These are phyloP conservation scores for Cladosporium sp. DNA, from an alignment of 2,329 filamentous ascomycete genomes.

Conservation along the genomic window DNA sequence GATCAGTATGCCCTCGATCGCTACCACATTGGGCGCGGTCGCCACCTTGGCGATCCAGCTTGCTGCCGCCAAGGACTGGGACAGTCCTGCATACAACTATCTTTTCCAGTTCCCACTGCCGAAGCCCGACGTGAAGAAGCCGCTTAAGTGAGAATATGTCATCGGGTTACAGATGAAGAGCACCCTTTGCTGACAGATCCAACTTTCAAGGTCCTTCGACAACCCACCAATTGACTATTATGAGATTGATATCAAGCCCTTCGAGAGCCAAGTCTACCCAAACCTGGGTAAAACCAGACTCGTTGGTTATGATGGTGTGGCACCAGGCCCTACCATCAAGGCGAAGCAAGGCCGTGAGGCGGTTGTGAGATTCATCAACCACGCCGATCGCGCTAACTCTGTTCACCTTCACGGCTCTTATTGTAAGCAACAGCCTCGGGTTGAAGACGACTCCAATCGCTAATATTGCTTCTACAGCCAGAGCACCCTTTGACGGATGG, in stretches of 20 bases:
- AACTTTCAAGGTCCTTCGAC: background rate
- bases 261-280: slow-evolving; percentile 42
- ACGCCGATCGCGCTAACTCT: slow-evolving; percentile 39
- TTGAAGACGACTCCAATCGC: background rate
- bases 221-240: slow-evolving; percentile 41
- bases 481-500: slow-evolving; percentile 46
- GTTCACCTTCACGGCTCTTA: slow-evolving; percentile 56
- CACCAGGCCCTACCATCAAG: slow-evolving; percentile 51
- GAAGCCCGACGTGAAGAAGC: slow-evolving; percentile 18
- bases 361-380: slow-evolving; percentile 52
- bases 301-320: slow-evolving; percentile 46
- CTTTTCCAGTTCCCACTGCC: slow-evolving; percentile 21
- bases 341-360: slow-evolving; percentile 47
- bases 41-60: background rate
- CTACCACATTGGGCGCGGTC: background rate
- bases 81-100: slow-evolving; percentile 19
- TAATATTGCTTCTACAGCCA: slow-evolving; percentile 12
- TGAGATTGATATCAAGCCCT: slow-evolving; percentile 39
- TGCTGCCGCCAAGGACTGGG: slow-evolving; percentile 13
- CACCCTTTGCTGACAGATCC: no score
- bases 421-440: slow-evolving; percentile 16
- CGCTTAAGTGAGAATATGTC: slow-evolving; percentile 21
- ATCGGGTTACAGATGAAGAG: no score
- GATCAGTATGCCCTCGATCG: slow-evolving; percentile 1
- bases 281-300: slow-evolving; percentile 36